These are phyloP conservation scores for Besnoitia besnoiti DNA, from an alignment of 169 alveolate species.

Conservation along the genomic window DNA sequence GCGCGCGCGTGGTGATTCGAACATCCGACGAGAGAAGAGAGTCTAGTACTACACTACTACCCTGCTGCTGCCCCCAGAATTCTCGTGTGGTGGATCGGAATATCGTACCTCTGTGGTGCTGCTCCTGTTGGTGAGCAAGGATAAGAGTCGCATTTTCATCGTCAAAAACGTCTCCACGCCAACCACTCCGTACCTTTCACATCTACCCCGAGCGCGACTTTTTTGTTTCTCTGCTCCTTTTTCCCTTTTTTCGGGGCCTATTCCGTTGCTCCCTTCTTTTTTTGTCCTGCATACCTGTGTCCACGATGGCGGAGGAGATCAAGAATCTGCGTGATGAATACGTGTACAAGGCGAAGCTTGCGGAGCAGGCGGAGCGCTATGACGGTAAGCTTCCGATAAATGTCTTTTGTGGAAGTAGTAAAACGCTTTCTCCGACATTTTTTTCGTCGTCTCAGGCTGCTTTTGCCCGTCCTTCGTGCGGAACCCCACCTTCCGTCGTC, in stretches of 20 bases:
- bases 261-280: not conserved
- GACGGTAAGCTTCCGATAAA: constrained; percentile 82
- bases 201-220: not conserved
- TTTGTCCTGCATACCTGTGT: not conserved
- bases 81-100: not conserved
- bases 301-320: constrained; percentile 72
- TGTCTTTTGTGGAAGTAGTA: not conserved
- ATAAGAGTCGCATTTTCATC: not conserved
- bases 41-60: constrained; percentile 1
- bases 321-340: constrained; percentile 67
- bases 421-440: not conserved
- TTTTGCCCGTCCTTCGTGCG: not conserved
- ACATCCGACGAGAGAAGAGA: not conserved
- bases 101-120: not conserved
- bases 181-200: constrained; percentile 6
- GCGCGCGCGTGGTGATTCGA: not conserved
- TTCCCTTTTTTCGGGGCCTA: not conserved
- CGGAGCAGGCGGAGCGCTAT: constrained; percentile 99
- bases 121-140: constrained; percentile 18
- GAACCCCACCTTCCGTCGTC: not conserved
- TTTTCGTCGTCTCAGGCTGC: not conserved
- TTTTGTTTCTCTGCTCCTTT: not conserved
- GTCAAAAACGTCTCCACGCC: constrained; percentile 1
- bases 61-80: constrained; percentile 4
- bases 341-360: constrained; percentile 92